phyloP scores from a whole-genome alignment of 441 rosid species.

The Erodium moschatum region DNA sequence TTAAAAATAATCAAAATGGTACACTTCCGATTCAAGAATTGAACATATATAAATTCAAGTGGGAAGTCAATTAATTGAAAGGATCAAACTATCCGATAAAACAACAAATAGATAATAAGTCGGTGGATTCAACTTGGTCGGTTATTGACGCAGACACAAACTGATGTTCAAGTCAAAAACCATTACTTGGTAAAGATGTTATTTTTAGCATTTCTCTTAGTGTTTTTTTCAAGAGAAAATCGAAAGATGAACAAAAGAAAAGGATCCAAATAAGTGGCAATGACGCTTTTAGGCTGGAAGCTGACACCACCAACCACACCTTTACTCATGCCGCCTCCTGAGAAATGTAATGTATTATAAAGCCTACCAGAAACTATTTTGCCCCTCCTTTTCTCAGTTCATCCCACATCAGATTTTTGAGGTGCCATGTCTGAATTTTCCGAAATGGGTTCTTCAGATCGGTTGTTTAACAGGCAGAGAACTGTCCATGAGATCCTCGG shows the following conservation, averaged over 20 bases:
- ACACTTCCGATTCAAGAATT: too few relatives aligned
- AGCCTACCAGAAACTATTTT: neutral
- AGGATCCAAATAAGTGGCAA: constrained; percentile 19
- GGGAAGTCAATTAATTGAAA: neutral
- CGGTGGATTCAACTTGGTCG: neutral
- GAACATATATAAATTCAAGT: too few relatives aligned
- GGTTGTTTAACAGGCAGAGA: constrained; percentile 55
- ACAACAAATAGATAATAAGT: neutral
- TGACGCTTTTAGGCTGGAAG: constrained; percentile 68
- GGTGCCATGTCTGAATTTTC: constrained; percentile 13
- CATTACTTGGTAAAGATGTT: neutral
- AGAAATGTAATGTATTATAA: neutral
- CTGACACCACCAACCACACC: constrained; percentile 23
- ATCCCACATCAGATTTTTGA: constrained; percentile 16
- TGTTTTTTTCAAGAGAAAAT: neutral
- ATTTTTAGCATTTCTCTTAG: neutral
- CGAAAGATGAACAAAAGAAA: neutral
- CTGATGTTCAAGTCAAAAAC: neutral
- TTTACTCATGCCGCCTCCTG: too few relatives aligned
- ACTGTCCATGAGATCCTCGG: constrained; percentile 74
- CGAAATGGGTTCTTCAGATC: constrained; percentile 39
- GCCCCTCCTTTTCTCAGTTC: constrained; percentile 18
- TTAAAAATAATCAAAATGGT: too few relatives aligned
- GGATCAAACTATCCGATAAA: neutral
- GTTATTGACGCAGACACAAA: neutral